Base-by-base conservation (phyloP, 176 grass and related monocot genomes). In the Rhipidocladum racemiflorum region DNA sequence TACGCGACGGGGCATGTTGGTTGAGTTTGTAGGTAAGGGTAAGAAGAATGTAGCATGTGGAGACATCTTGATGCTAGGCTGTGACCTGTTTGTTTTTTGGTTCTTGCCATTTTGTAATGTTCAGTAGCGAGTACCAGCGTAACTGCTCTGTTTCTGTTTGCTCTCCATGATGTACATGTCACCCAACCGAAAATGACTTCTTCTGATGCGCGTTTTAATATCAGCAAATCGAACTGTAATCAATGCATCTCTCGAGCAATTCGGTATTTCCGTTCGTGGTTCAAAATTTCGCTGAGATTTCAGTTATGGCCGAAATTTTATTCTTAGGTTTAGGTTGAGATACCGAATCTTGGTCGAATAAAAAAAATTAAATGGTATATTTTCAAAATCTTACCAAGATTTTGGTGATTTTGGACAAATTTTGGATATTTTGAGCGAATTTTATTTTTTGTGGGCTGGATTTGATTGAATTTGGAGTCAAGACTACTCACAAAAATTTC, bases 141-240 rank as follows among this genome's bases (percentile, higher is more conserved):
- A 82, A 74, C 45, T 83, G 79, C 50, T 68, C 66, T 61, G 84
- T 90, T 90, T 61, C 83, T 87, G 88, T 79, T 78, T 53, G 32
- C 72, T 73, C 40, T 29, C 63, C 67, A 72, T 86, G 29, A 83
- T 90, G 88, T 90, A 90, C 68, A 90, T 90, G 61, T 30, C 72
- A 28, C 60, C 83, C 79, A 60, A 43, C 42, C 51, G 24, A 23
- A 63, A 71, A 53, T 66, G 72, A 11, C 30, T 59, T 16, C 17
- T 35, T 49, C 10, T 64, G 54, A n/a, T 70, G 43, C 15, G 12
- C 50, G 50, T 2, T 85, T 15, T 60, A 5, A 28, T 61, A 15
- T 61, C 55, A 44, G 24, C 55, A 44, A 25, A 61, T 70, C 4
- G 21, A 21, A n/a, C 39, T 18, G 18, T 1, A 17, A 42, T 29